phyloP scores from a whole-genome alignment of 2,329 filamentous ascomycete genomes.

The Penicillium sp. region DNA sequence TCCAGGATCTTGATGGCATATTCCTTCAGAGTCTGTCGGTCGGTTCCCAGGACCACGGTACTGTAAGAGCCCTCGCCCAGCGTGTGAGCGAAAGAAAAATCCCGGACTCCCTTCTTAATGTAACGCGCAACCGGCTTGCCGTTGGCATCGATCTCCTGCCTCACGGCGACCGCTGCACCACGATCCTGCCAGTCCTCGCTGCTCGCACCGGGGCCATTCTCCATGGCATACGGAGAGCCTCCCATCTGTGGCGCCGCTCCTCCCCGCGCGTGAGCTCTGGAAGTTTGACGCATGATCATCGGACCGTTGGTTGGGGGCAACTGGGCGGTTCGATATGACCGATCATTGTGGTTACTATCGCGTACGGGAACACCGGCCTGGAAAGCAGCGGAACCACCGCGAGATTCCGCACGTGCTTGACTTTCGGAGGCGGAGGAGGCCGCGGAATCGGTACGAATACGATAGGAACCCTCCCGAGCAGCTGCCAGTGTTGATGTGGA shows the following conservation, averaged over 20 bases:
- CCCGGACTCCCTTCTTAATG: constrained; percentile 93
- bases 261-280: constrained; percentile 56
- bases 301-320: constrained; percentile 52
- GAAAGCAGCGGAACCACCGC: constrained; percentile 52
- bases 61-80: constrained; percentile 96
- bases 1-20: constrained; percentile 97
- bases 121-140: constrained; percentile 72
- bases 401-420: constrained; percentile 54
- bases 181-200: constrained; percentile 94
- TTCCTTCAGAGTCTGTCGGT: constrained; percentile 86
- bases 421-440: constrained; percentile 50
- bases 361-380: constrained; percentile 55
- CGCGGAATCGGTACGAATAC: constrained; percentile 52
- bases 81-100: constrained; percentile 85
- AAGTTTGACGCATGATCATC: constrained; percentile 66
- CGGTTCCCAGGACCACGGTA: constrained; percentile 83
- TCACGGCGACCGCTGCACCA: constrained; percentile 75
- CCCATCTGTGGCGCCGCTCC: constrained; percentile 28
- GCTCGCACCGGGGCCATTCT: constrained; percentile 53
- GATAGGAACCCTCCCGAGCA: constrained; percentile 41
- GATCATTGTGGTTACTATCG: constrained; percentile 61
- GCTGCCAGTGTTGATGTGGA: too few species aligned
- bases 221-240: constrained; percentile 37
- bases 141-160: constrained; percentile 73
- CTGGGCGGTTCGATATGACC: constrained; percentile 57